Base-by-base conservation (phyloP, 225 moss, liverwort and hornwort species). In the Anthoceros angustus region DNA sequence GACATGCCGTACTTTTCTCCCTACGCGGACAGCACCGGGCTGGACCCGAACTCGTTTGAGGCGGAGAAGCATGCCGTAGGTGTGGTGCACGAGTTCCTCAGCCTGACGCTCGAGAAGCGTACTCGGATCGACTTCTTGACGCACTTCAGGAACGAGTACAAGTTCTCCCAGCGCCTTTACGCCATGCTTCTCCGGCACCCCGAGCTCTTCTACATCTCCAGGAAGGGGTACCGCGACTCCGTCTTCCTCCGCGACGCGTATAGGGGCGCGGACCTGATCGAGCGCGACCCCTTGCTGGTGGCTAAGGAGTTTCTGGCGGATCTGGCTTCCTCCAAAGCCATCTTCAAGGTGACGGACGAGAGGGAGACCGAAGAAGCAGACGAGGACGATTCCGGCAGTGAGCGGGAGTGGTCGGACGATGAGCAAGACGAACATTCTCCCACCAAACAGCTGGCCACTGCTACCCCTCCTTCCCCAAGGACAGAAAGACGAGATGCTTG, bases 21-120 rank as follows among this genome's bases (percentile, higher is more conserved):
- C n/a, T 55, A 55, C 55, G 18, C 55, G 23, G 55, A 55, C 10
- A 6, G 15, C 55, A 55, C 18, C n/a, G 55, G 23, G 5, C 55
- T 55, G 55, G 55, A 55, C 23, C 55, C 55, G 23, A 55, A 23
- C 18, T 55, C 55, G 55, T 18, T 55, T 5, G 55, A 55, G n/a
- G 55, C 55, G 7, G 55, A 55, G n/a, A 55, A 55, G 23, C 55
- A 23, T 55, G 55, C 55, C 14, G 55, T 55, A 15, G 55, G 55
- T 18, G 55, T 55, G 55, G 55, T 55, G 55, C 55, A 55, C 55
- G 55, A 55, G 55, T 55, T 55, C 23, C 18, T 55, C 5, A 55
- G 55, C 55, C 23, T 55, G 18, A 55, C 55, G 4, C 14, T 55
- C n/a, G 55, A 55, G 55, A 55, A 55, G n/a, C 55, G 55, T 11